phyloP scores from a whole-genome alignment of 2,329 filamentous ascomycete species.

The Aspergillus puulaauensis region DNA sequence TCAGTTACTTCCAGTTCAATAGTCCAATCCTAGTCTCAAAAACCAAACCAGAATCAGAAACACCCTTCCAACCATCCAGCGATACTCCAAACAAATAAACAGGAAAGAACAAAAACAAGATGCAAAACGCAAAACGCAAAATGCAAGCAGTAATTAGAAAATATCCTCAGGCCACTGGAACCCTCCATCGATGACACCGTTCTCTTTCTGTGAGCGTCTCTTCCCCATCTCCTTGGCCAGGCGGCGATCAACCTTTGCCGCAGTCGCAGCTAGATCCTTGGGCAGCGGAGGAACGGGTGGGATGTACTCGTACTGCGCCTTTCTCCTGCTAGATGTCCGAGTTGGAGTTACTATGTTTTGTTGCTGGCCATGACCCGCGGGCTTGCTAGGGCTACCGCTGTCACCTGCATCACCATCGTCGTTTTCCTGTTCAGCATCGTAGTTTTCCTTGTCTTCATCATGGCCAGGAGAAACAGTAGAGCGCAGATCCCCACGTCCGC shows the following conservation, averaged over 20 bases:
- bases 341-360: conserved; percentile 15
- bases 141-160: conserved; percentile 29
- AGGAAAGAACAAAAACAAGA: too few species aligned
- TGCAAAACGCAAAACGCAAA: too few species aligned
- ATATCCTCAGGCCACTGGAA: conserved; percentile 47
- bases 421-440: not conserved
- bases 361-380: not conserved
- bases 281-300: conserved; percentile 43
- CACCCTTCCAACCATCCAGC: too few species aligned
- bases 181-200: not conserved
- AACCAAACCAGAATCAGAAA: not conserved
- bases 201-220: conserved; percentile 9
- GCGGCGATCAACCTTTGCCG: conserved; percentile 26
- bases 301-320: conserved; percentile 30
- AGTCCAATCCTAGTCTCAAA: not conserved
- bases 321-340: conserved; percentile 17
- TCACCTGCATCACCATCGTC: not conserved
- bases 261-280: conserved; percentile 29
- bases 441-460: conserved; percentile 18
- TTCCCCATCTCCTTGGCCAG: conserved; percentile 24
- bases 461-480: conserved; percentile 10
- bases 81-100: too few species aligned
- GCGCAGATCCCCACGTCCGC: conserved; percentile 21
- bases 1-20: not conserved
- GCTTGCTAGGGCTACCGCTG: not conserved